A percentile compares a stretch with the other conserved stretches of the same genome.
Evolutionary conservation across 495 filamentous ascomycete genomes (phyloP).

Genomic region (Saxophila tyrrhenica): DNA sequence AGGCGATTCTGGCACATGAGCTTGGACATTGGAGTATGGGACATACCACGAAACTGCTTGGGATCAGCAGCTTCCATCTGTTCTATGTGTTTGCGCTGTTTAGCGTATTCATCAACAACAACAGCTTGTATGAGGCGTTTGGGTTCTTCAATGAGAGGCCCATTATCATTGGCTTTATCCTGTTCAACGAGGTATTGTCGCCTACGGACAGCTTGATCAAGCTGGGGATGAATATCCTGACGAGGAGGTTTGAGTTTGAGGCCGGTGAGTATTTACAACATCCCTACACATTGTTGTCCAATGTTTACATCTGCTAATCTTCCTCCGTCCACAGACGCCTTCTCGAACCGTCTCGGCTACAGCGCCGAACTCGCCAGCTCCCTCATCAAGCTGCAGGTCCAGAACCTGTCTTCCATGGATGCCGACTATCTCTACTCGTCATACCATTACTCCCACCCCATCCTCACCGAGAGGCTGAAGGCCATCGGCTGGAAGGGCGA

Average conservation of each 20-base stretch:
- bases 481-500: slow-evolving; percentile 73
- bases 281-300: not conserved
- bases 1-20: slow-evolving; percentile 89
- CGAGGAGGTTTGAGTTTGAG: slow-evolving; percentile 87
- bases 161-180: slow-evolving; percentile 90
- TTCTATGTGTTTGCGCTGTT: slow-evolving; percentile 96
- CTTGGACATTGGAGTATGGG: slow-evolving; percentile 93
- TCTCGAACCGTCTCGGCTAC: slow-evolving; percentile 77
- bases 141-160: slow-evolving; percentile 77
- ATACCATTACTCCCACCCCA: slow-evolving; percentile 97
- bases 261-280: slow-evolving; percentile 65
- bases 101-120: slow-evolving; percentile 93
- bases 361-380: slow-evolving; percentile 71
- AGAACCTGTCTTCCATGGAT: slow-evolving; percentile 97
- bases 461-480: slow-evolving; percentile 82
- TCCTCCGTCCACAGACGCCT: slow-evolving; percentile 43
- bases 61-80: slow-evolving; percentile 67
- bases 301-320: slow-evolving; percentile 14
- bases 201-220: slow-evolving; percentile 89
- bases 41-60: slow-evolving; percentile 86
- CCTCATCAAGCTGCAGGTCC: slow-evolving; percentile 93
- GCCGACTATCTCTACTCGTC: slow-evolving; percentile 95
- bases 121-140: slow-evolving; percentile 78
- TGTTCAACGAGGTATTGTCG: slow-evolving; percentile 87
- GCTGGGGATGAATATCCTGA: slow-evolving; percentile 90